Base-by-base conservation (phyloP, 1,139 yeast genomes). In the Geotrichum aggregatum region DNA sequence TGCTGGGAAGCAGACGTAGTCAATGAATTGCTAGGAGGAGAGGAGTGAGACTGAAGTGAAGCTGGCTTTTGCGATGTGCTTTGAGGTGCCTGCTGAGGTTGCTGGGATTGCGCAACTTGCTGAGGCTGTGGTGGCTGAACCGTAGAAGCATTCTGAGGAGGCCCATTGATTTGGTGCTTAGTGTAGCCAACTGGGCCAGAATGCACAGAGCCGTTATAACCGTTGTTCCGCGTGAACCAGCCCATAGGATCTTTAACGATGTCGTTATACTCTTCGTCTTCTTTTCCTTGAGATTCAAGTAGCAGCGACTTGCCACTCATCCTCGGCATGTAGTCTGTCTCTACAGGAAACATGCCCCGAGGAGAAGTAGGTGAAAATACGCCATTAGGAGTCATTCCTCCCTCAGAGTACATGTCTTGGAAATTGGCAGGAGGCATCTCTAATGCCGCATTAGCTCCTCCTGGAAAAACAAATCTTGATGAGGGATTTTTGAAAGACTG, bases 171-270 rank as follows among this genome's bases (percentile, higher is more conserved):
- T 3, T n/a, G 44, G 11, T 22, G 30, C 8, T n/a, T 13, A 34
- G 52, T 22, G 47, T 30, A 33, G 38, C 26, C 49, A 3, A 51
- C 79, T 77, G 54, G 82, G 19, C 35, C 35, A 14, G 42, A 14
- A 14, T 35, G 41, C 16, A 18, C 19, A n/a, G 42, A 38, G 1
- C 38, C 44, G 18, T 39, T 26, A 26, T 38, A 38, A 3, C 44
- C 44, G 16, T 46, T 38, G 16, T 30, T 30, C 11, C 53, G 54
- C 7, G 59, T 50, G 19, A 55, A 51, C 63, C 65, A 61, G 13
- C 66, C 61, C 22, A 62, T 60, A 21, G 49, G 53, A 46, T 63
- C 68, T 44, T 64, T 64, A 14, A 66, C 69, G 47, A 66, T 54
- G 24, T 60, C 63, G 44, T 61, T 64, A 33, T 61, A 61, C 52